Base-by-base conservation (phyloP, 2,329 filamentous ascomycete genomes). In the Hypomyces rosellus region DNA sequence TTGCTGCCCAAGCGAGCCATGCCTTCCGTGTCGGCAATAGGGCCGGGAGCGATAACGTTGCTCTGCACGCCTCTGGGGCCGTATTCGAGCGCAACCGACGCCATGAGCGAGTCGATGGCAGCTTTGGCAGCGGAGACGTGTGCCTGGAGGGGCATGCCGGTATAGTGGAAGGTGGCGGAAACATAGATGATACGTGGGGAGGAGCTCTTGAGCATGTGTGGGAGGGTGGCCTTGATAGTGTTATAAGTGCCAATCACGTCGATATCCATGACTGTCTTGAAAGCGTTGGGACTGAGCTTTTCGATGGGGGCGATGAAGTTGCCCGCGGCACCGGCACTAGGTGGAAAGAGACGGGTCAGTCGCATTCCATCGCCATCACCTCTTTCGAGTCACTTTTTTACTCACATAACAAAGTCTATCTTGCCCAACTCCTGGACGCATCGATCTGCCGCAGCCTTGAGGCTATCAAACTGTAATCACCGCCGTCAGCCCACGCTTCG, bases 181-280 rank as follows among this genome's bases (percentile, higher is more conserved):
- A 97, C 80, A 67, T 91, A 95, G 61, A 96, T 81, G 63, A 97
- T 90, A 51, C 91, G 84, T 9, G 91, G 90, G 42, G 60, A 58
- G 1, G 87, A 84, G n/a, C 89, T 95, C 59, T 82, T 77, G 12
- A 89, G 70, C 3, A 99, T 80, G 61, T 95, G 79, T 0, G 89
- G 89, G 34, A 96, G 73, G 1, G 89, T 93, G 3, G 92, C 90
- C 72, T 97, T 97, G 63, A 96, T 77, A 3, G 90, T 96, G 73
- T 97, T 95, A 73, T 88, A 99, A 14, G 88, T 95, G 33, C 93
- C 93, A 34, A 97, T 69, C 3, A 96, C 86, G 65, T 97, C 93
- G 63, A 99, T 99, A 54, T 97, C 93, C 61, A 97, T 92, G 57
- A 99, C 93, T 0, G 88, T 78, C 69, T 91, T 95, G 82, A 99